Evolutionary conservation across 2,329 filamentous ascomycete species (phyloP).

Genomic region (Raffaelea albimanens): DNA sequence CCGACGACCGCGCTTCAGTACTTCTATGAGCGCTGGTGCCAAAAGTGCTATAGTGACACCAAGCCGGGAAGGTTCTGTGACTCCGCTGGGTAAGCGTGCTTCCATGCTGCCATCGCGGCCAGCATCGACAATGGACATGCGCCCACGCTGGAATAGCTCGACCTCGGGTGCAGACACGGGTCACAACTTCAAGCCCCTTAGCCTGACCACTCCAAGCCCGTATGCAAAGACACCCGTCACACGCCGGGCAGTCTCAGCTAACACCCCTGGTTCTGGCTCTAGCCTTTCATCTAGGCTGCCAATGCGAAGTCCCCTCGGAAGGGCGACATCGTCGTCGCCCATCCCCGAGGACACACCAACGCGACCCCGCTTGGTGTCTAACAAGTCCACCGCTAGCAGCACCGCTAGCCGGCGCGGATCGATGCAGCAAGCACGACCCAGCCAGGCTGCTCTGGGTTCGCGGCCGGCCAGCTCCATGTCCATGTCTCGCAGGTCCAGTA

Average conservation of each 20-base stretch:
- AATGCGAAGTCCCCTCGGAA: constrained; percentile 37
- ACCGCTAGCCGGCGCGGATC: constrained; percentile 40
- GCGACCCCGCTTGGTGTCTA: constrained; percentile 33
- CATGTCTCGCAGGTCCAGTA: constrained; percentile 38
- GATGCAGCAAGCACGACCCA: constrained; percentile 36
- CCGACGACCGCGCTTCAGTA: constrained; percentile 28
- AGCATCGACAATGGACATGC: constrained; percentile 37
- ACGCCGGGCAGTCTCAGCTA: constrained; percentile 30
- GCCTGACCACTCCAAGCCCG: constrained; percentile 49
- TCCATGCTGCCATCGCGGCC: constrained; percentile 11
- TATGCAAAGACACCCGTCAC: constrained; percentile 37
- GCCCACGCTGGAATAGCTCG: constrained; percentile 65
- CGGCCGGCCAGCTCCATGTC: constrained; percentile 51
- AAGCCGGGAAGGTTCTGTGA: constrained; percentile 34
- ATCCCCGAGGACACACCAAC: constrained; percentile 36
- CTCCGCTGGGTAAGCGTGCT: constrained; percentile 32
- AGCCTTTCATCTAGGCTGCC: constrained; percentile 34
- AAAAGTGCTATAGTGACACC: constrained; percentile 18
- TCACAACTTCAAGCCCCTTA: constrained; percentile 57
- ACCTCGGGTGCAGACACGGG: constrained; percentile 58
- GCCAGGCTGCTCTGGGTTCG: constrained; percentile 15
- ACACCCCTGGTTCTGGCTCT: constrained; percentile 20
- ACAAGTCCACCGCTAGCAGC: constrained; percentile 31
- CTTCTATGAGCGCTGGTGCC: not conserved
- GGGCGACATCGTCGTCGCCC: constrained; percentile 39